Base-by-base conservation (phyloP, 2,329 filamentous ascomycete species). In the Cercospora sp. region DNA sequence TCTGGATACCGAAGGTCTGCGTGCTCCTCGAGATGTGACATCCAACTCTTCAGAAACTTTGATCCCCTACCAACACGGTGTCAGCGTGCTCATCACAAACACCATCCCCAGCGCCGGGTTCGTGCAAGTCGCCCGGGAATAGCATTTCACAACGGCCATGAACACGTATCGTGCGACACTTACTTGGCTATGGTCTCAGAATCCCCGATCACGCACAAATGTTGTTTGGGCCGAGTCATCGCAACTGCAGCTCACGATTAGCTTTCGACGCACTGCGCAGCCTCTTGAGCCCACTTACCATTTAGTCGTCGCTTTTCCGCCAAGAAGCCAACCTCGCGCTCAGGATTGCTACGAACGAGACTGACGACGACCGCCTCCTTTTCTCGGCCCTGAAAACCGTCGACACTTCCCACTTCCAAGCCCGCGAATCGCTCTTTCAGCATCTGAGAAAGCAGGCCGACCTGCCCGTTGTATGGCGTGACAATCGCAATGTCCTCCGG, bases 331-430 rank as follows among this genome's bases (percentile, higher is more conserved):
- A 98, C 94, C 78, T 98, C 93, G 61, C 90, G 88, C 60, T 93
- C 87, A 5, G 88, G 73, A 77, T 99, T 99, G 80, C 94, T 97
- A 72, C 95, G 87, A 66, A 99, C 95, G n/a, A 98, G 86, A 79
- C 91, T 96, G 62, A 99, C 90, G 45, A 99, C 87, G 16, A 99
- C 90, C 2, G 92, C 95, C 79, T 99, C 95, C 80, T 99, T 99
- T 80, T 99, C 95, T 18, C 95, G 88, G 36, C 95, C 95, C 79
- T 99, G 95, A 78, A 99, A 99, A 2, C 94, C 95, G 79, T 99
- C 95, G 2, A 99, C 92, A 75, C 93, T 97, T 36, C 95, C 95
- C n/a, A 99, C 84, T 79, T 99, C 95, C 61, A 99, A 88, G 12
- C 91, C 93, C 0, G 91, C 91, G 74, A 91, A 96, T 45, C 84